Percentiles rank a stretch among this genome's conserved stretches.
These are phyloP conservation scores for Rhododendron simsii DNA, from an alignment of 148 eudicot species.

Conservation along the genomic window DNA sequence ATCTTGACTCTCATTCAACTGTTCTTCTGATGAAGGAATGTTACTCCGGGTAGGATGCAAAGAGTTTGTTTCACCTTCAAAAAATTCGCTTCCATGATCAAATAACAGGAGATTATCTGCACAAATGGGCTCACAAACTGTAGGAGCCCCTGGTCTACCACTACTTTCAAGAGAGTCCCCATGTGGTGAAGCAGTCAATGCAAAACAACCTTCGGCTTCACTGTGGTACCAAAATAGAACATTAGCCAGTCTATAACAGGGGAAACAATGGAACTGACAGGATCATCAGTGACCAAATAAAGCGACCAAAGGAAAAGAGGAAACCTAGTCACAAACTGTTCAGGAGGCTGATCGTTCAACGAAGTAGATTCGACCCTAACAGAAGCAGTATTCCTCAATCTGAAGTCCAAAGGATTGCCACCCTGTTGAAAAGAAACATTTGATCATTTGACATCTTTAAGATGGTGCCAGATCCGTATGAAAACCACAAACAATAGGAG, in stretches of 20 bases:
- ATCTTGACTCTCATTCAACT: slow-evolving; percentile 43
- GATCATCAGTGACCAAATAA: slow-evolving; percentile 9
- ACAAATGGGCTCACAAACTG: slow-evolving; percentile 70
- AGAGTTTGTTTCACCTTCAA: slow-evolving; percentile 46
- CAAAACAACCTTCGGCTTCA: slow-evolving; percentile 88
- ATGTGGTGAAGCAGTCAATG: slow-evolving; percentile 73
- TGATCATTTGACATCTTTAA: background rate
- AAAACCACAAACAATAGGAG: background rate
- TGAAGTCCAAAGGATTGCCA: slow-evolving; percentile 90
- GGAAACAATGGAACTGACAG: background rate
- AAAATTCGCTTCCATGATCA: slow-evolving; percentile 62
- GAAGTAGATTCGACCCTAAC: slow-evolving; percentile 87
- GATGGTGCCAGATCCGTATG: background rate
- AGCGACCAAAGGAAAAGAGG: background rate
- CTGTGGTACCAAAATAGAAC: slow-evolving; percentile 34
- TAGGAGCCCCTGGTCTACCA: slow-evolving; percentile 64
- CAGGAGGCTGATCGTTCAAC: slow-evolving; percentile 56
- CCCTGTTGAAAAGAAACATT: slow-evolving; percentile 47
- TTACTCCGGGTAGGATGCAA: slow-evolving; percentile 35
- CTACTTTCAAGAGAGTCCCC: slow-evolving; percentile 97
- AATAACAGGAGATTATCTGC: slow-evolving; percentile 82
- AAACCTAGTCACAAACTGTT: slow-evolving; percentile 59
- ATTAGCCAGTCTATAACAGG: slow-evolving; percentile 1
- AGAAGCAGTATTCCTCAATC: slow-evolving; percentile 56
- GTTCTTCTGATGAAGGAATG: slow-evolving; percentile 52